Base-by-base conservation (phyloP, 768 basidiomycete species). In the Pholiota conissans region DNA sequence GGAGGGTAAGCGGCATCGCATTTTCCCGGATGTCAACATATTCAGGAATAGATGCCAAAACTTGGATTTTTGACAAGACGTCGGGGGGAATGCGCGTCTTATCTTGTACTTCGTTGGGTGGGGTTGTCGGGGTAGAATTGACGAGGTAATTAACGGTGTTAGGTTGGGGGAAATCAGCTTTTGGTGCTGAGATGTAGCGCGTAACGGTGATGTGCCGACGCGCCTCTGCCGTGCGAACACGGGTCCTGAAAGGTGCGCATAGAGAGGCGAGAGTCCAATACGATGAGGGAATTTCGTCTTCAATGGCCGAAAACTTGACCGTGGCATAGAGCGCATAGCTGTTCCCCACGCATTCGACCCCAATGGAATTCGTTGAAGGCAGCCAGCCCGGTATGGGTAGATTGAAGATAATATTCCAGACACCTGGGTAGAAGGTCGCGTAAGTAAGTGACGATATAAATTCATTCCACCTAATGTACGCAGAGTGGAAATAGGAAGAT, bases 361-460 rank as follows among this genome's bases (percentile, higher is more conserved):
- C 84, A 57, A 84, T 79, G 3, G 52, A 64, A 24, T 83, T 75
- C 14, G 84, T 79, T 1, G 79, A 77, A 7, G 94, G 94, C 2
- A 97, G 79, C 95, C 95, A 96, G 16, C 93, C 95, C 4, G 94
- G 93, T n/a, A 95, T 74, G 14, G 84, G 80, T 3, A 97, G 73
- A 69, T 93, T 87, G 69, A 95, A 96, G 16, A 86, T 76, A 55
- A 93, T 76, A 62, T 89, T 85, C 87, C 93, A 93, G 30, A 71
- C 71, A 63, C 75, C 81, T 82, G 58, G 27, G 49, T 49, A 56
- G 18, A 46, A 42, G n/a, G 32, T 37, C 24, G 9, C 34, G 52
- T 32, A 35, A 47, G 32, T 56, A 39, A 59, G 29, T 53, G 45
- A 51, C 57, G 56, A 34, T 48, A 51, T 54, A 39, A 58, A 57